Evolutionary conservation across 345 rosid genomes (phyloP).

Genomic region (Populus deltoides): DNA sequence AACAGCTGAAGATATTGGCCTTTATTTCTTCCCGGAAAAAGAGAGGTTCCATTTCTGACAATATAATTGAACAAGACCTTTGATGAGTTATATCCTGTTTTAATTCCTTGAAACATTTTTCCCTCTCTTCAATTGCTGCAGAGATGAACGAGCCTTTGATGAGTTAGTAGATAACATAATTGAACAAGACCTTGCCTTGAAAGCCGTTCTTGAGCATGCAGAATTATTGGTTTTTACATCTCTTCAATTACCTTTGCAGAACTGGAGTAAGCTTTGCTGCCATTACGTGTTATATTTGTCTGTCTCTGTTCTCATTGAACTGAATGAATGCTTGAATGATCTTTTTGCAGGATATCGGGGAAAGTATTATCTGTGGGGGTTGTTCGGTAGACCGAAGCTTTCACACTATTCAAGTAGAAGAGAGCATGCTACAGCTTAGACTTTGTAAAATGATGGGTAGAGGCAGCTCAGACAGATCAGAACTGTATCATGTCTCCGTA

Average conservation of each 20-base stretch:
- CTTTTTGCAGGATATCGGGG: background rate
- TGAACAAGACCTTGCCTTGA: constrained; percentile 7
- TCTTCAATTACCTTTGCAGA: background rate
- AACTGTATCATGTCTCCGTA: background rate
- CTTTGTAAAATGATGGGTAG: background rate
- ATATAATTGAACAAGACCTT: too few relatives aligned
- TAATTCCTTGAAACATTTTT: background rate
- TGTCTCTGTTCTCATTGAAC: background rate
- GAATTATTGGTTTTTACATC: constrained; percentile 3
- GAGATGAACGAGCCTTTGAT: background rate
- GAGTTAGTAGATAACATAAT: background rate
- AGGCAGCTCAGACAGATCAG: background rate
- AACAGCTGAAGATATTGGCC: background rate
- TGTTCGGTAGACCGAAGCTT: background rate
- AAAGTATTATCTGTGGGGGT: background rate
- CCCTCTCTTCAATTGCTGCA: background rate
- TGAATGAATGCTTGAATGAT: background rate
- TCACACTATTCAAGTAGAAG: background rate
- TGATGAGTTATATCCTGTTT: background rate
- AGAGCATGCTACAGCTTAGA: background rate
- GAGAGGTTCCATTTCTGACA: background rate
- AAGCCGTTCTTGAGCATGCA: background rate
- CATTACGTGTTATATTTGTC: background rate
- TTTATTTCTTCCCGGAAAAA: background rate
- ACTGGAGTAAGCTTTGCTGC: background rate